Percentiles rank a stretch among this genome's conserved stretches.
phyloP scores from a whole-genome alignment of 2,329 filamentous ascomycete genomes.

The Botryosphaeria dothidea region DNA sequence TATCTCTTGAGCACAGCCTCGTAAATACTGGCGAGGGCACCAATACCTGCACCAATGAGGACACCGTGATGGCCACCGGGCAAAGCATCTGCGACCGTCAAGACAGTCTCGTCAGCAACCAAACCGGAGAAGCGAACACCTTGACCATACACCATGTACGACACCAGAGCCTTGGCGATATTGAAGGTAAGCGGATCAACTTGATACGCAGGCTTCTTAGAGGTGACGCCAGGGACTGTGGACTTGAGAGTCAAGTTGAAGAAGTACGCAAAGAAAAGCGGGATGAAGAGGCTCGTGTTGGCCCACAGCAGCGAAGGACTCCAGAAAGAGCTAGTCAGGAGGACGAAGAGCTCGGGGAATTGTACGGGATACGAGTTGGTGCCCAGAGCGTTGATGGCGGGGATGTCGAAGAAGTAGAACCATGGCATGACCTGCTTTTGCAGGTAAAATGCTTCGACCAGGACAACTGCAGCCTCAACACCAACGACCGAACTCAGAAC shows the following conservation, averaged over 20 bases:
- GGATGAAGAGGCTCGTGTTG: slow-evolving; percentile 69
- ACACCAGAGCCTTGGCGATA: slow-evolving; percentile 79
- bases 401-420: slow-evolving; percentile 71
- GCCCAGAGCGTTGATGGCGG: slow-evolving; percentile 58
- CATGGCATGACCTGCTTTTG: slow-evolving; percentile 70
- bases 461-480: slow-evolving; percentile 67
- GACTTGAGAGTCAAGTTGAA: slow-evolving; percentile 72
- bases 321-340: slow-evolving; percentile 82
- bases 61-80: slow-evolving; percentile 72
- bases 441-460: slow-evolving; percentile 71
- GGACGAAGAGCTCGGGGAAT: slow-evolving; percentile 77
- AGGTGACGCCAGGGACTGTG: slow-evolving; percentile 34
- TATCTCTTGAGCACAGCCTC: slow-evolving; percentile 70
- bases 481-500: slow-evolving; percentile 69
- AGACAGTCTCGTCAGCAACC: slow-evolving; percentile 61
- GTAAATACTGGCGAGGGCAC: slow-evolving; percentile 70
- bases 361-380: slow-evolving; percentile 63
- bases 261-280: slow-evolving; percentile 77
- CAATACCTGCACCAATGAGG: slow-evolving; percentile 68
- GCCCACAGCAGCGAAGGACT: slow-evolving; percentile 76
- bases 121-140: slow-evolving; percentile 64
- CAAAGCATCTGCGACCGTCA: slow-evolving; percentile 64
- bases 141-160: slow-evolving; percentile 71
- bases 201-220: slow-evolving; percentile 50
- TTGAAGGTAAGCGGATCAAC: slow-evolving; percentile 91